These are phyloP conservation scores for Bisporella sp. DNA, from an alignment of 2,329 filamentous ascomycete genomes.

Conservation along the genomic window DNA sequence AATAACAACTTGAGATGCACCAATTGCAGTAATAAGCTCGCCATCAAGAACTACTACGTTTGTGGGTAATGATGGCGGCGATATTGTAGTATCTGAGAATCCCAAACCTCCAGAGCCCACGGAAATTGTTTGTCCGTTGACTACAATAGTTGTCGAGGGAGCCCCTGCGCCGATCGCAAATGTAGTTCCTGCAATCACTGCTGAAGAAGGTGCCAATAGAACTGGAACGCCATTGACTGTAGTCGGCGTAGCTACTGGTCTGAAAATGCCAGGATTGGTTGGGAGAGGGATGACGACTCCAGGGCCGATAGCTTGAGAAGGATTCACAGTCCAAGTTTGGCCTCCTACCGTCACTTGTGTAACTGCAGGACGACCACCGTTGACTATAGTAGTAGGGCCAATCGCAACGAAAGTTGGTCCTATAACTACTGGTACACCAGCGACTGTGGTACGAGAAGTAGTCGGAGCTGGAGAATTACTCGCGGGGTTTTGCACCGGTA, in stretches of 20 bases:
- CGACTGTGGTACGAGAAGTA: constrained; percentile 6
- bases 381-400: constrained; percentile 14
- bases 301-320: constrained; percentile 19
- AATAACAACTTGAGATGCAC: constrained; percentile 12
- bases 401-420: constrained; percentile 16
- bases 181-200: constrained; percentile 14
- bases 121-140: constrained; percentile 16
- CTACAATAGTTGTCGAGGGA: constrained; percentile 13
- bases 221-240: constrained; percentile 15
- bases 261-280: constrained; percentile 3
- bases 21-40: constrained; percentile 16
- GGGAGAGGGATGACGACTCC: constrained; percentile 16
- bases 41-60: constrained; percentile 18
- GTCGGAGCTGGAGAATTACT: not conserved
- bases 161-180: constrained; percentile 18
- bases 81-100: constrained; percentile 17
- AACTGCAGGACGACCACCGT: constrained; percentile 4
- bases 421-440: constrained; percentile 15
- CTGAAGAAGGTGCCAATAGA: constrained; percentile 8
- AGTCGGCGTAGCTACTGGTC: constrained; percentile 9
- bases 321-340: constrained; percentile 21
- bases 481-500: no score
- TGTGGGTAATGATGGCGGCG: constrained; percentile 13
- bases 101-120: constrained; percentile 17
- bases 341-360: constrained; percentile 16